Percentiles rank a stretch among this genome's conserved stretches.
Conservation (phyloP, 2,329 filamentous ascomycete species). For the Ophiocordyceps sinensis region DNA sequence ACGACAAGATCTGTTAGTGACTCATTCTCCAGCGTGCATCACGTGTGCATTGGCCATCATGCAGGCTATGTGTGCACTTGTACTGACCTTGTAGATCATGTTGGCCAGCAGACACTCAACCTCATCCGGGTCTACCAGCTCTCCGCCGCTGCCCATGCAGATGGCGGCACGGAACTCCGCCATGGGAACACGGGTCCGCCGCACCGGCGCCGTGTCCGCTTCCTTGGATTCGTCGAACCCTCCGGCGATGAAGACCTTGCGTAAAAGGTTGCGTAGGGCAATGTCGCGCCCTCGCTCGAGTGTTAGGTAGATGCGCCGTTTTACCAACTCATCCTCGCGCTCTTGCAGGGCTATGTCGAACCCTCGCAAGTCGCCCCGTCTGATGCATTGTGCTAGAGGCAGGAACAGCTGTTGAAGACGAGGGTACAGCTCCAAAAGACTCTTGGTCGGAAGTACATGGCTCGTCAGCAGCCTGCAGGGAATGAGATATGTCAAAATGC, state of each 20-base stretch:
- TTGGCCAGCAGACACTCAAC: conserved; percentile 92
- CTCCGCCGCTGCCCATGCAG: conserved; percentile 51
- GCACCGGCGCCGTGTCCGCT: conserved; percentile 43
- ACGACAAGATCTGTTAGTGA: conserved; percentile 12
- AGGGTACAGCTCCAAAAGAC: conserved; percentile 62
- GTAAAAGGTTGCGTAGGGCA: conserved; percentile 75
- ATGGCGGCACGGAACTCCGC: conserved; percentile 77
- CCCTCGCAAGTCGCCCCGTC: conserved; percentile 62
- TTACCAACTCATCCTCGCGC: conserved; percentile 86
- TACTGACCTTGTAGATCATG: conserved; percentile 87
- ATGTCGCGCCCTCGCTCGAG: conserved; percentile 87
- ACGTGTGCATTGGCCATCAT: too few relatives aligned
- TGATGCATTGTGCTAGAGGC: conserved; percentile 66
- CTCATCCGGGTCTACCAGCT: conserved; percentile 70
- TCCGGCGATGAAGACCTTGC: conserved; percentile 77
- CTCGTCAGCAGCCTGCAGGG: conserved; percentile 83
- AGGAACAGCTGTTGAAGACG: conserved; percentile 63
- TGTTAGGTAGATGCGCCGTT: conserved; percentile 83
- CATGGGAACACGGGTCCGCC: conserved; percentile 66
- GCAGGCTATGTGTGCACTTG: too few relatives aligned
- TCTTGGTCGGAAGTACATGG: conserved; percentile 63
- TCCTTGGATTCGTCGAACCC: conserved; percentile 71
- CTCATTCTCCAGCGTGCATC: too few relatives aligned
- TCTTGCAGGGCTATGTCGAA: conserved; percentile 73
- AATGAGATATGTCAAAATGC: conserved; percentile 89